These are phyloP conservation scores for Serendipita sp. DNA, from an alignment of 768 basidiomycete species.

Conservation along the genomic window DNA sequence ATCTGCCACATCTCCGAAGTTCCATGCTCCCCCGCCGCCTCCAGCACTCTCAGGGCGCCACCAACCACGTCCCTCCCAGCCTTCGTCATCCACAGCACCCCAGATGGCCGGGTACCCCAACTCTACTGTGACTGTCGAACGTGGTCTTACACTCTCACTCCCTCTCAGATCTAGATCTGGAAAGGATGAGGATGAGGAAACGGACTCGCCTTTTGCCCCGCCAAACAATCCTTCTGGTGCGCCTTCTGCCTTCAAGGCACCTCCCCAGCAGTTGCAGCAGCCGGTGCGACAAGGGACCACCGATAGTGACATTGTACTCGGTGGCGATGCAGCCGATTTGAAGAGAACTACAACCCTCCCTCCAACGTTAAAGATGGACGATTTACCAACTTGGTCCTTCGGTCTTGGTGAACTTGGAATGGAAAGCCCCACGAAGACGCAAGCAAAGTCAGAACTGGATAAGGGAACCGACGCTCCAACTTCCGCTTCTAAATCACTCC, in stretches of 20 bases:
- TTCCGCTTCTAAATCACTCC: background rate
- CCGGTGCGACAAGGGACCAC: background rate
- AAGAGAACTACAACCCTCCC: background rate
- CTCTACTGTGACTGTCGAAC: background rate
- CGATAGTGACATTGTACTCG: conserved; percentile 1
- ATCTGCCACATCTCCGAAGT: background rate
- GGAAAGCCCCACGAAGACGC: background rate
- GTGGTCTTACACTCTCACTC: background rate
- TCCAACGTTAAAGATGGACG: background rate
- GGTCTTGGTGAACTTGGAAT: background rate
- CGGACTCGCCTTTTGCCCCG: background rate
- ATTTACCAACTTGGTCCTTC: background rate
- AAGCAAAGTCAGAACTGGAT: background rate
- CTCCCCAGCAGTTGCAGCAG: background rate
- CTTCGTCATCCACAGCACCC: background rate
- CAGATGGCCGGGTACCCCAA: background rate
- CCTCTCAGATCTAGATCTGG: background rate
- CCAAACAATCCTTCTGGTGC: no score
- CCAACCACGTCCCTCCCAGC: background rate
- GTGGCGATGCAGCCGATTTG: background rate
- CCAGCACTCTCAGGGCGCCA: background rate
- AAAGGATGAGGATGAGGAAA: background rate
- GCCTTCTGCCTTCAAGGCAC: background rate
- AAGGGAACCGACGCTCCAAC: background rate
- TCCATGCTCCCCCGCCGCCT: background rate